Conservation (phyloP, 192 early-diverging fungal species). For the Podila horticola region DNA sequence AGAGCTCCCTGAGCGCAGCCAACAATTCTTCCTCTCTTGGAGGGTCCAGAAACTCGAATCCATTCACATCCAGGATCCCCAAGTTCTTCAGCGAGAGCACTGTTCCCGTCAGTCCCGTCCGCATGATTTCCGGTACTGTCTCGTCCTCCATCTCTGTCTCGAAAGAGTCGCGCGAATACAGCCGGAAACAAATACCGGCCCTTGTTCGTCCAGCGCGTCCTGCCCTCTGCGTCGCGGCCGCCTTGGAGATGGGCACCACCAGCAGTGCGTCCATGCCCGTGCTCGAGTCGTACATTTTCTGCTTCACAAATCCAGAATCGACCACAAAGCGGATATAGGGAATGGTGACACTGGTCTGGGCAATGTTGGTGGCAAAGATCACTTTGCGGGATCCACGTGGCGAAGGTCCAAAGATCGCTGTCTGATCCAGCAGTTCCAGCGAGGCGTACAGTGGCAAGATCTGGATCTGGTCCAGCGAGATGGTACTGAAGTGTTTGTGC, state of each 20-base stretch:
- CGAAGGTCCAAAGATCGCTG: constrained; percentile 88
- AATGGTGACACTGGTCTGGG: constrained; percentile 70
- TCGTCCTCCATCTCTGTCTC: constrained; percentile 83
- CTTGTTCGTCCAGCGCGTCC: constrained; percentile 96
- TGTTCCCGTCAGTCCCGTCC: constrained; percentile 91
- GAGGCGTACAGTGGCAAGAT: constrained; percentile 76
- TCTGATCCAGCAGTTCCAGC: constrained; percentile 86
- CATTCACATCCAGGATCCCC: constrained; percentile 87
- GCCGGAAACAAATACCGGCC: constrained; percentile 88
- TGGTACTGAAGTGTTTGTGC: constrained; percentile 26
- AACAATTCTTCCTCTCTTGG: constrained; percentile 84
- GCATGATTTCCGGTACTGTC: constrained; percentile 95
- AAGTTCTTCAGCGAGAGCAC: constrained; percentile 91
- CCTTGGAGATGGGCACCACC: constrained; percentile 92
- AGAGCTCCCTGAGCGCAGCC: constrained; percentile 89
- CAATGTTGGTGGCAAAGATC: constrained; percentile 98
- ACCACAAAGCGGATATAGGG: constrained; percentile 95
- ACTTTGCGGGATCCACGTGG: constrained; percentile 79
- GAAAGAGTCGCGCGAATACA: constrained; percentile 88
- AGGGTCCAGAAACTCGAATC: constrained; percentile 97
- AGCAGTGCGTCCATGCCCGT: constrained; percentile 94
- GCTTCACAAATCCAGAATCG: constrained; percentile 93
- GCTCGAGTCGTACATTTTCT: constrained; percentile 94
- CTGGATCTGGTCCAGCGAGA: constrained; percentile 13
- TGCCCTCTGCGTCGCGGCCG: constrained; percentile 92